Conservation (phyloP, 2,329 filamentous ascomycete species). For the Aspergillus ochraceoroseus region DNA sequence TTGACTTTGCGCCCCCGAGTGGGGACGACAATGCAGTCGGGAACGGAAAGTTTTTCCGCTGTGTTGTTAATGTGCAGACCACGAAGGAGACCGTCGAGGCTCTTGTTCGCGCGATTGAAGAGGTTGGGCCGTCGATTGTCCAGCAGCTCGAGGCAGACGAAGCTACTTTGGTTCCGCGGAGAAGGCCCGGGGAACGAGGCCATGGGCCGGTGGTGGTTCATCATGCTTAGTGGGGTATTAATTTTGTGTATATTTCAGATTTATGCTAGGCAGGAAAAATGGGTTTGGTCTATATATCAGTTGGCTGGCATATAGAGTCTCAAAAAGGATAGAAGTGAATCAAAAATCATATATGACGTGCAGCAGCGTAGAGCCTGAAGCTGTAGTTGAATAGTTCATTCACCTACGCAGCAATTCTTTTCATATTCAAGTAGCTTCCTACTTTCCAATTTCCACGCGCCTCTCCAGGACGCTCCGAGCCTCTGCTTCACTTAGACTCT, state of each 20-base stretch:
- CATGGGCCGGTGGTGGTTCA: slow-evolving; percentile 35
- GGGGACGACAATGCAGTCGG: slow-evolving; percentile 48
- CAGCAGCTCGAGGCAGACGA: slow-evolving; percentile 26
- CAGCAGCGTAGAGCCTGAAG: no score
- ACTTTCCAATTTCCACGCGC: slow-evolving; percentile 43
- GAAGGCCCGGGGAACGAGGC: slow-evolving; percentile 31
- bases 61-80: slow-evolving; percentile 62
- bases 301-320: not conserved
- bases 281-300: no score
- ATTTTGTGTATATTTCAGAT: no score
- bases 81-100: slow-evolving; percentile 57
- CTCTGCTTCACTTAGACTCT: slow-evolving; percentile 43
- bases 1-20: slow-evolving; percentile 57
- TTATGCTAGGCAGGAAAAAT: no score
- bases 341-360: no score
- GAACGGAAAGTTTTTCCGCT: slow-evolving; percentile 62
- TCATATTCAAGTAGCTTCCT: no score
- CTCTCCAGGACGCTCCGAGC: slow-evolving; percentile 45
- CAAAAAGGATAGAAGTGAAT: no score
- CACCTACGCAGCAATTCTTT: no score
- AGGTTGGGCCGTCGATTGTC: slow-evolving; percentile 39
- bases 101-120: slow-evolving; percentile 57
- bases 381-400: no score
- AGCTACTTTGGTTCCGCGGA: slow-evolving; percentile 15
- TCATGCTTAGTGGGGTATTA: no score